Percentiles rank a stretch among this genome's conserved stretches.
Evolutionary conservation across 78 protist species (phyloP).

Genomic region (Cyanophora paradoxa): DNA sequence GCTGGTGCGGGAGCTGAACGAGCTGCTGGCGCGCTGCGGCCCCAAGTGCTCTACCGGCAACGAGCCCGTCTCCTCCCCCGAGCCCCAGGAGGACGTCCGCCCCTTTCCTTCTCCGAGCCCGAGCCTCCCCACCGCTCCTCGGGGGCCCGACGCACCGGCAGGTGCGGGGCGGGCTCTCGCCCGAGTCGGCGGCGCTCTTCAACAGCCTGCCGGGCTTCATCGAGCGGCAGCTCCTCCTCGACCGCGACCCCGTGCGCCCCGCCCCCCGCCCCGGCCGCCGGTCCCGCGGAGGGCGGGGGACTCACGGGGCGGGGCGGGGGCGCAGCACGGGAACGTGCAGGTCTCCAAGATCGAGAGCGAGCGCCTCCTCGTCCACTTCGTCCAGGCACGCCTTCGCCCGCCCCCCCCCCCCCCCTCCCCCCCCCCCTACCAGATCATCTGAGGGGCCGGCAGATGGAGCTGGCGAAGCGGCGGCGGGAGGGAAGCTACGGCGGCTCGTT

Average conservation of each 20-base stretch:
- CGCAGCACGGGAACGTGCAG: slow-evolving; percentile 29
- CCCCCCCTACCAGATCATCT: neutral
- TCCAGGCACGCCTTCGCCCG: no score
- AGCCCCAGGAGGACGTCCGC: neutral
- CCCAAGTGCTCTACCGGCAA: neutral
- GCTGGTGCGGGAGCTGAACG: slow-evolving; percentile 17
- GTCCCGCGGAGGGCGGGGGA: no score
- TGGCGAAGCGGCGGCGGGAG: neutral
- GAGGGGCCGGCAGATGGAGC: neutral
- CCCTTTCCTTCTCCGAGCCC: neutral
- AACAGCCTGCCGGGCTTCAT: slow-evolving; percentile 14
- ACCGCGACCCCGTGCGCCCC: no score
- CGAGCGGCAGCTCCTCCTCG: slow-evolving; percentile 17
- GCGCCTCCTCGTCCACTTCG: slow-evolving; percentile 9
- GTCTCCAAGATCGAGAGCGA: slow-evolving; percentile 52
- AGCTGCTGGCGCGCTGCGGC: neutral
- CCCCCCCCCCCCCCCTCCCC: no score
- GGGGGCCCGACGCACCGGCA: neutral
- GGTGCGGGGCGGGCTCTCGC: neutral
- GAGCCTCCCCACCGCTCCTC: neutral
- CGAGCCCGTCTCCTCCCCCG: neutral
- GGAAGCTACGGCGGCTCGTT: slow-evolving; percentile 19
- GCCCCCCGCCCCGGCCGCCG: no score
- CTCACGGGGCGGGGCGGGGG: no score
- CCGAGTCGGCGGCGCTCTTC: neutral